Evolutionary conservation across 805 yeast species (phyloP), one percentile per base, ranked within the genome.

Genomic region (Starmerella tilneyi): DNA sequence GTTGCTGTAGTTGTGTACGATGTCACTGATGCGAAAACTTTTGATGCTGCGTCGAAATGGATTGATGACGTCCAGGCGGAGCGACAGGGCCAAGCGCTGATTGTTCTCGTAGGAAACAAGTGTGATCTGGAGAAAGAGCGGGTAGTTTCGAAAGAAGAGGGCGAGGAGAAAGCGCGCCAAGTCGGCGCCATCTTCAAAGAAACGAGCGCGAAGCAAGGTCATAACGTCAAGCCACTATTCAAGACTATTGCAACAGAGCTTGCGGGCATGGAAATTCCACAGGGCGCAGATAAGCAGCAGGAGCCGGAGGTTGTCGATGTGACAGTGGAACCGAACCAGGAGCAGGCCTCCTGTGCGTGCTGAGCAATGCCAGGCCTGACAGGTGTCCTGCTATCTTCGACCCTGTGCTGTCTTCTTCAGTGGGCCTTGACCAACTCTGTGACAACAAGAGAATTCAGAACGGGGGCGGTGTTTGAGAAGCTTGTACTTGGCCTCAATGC

Each of bases 1-100:
- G 97, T 92, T n/a, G 97, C 98, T 0, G 94, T 92, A 38, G 80
- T 92, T 22, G 95, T 94, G 19, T 89, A 89, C 66, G 98, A 92
- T 62, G 81, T 89, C 48, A 85, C 96, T 7, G 81, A 78, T 59
- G 67, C 68, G 30, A 83, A 83, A 58, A 78, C 94, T 16, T 89
- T 89, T 65, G 81, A 79, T 48, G 80, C 81, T 54, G 78, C 92
- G 54, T 77, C 76, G 54, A 83, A 84, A 62, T 92, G 98, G 98
- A 79, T 85, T 53, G 92, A 84, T 56, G 96, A 89, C 61, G 96
- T 92, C 6, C 81, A 82, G 59, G 79, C 84, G 51, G 98, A 89
- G 67, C 74, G 97, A 52, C 96, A 96, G 9, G 71, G 72, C 26
- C 85, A 86, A 60, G 97, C 89, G 26, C 78, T 89, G 52, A 72